Evolutionary conservation across 179 eudicot genomes (phyloP), one percentile per base, ranked within the genome.

Genomic region (Silene vulgaris): DNA sequence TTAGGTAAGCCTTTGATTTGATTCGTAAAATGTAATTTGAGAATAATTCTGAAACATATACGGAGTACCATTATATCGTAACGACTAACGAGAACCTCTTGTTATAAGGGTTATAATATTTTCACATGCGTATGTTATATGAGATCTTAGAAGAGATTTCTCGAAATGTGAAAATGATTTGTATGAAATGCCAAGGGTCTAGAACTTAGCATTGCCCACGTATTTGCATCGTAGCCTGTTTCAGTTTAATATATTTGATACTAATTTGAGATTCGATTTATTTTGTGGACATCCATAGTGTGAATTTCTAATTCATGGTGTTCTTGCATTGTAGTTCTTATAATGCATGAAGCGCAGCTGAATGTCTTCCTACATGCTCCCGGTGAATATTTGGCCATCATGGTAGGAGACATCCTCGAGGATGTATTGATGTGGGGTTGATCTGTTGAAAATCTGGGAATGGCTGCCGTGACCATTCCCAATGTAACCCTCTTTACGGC

Each of bases 281-380:
- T 37, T 35, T 67, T n/a, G 23, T n/a, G 3, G 40, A 5, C 40
- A 6, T 35, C 40, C 7, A 35, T 35, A 6, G 40, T 35, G 6
- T 35, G 40, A 35, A 35, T 35, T 35, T 35, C 20, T 2, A 9
- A 67, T 67, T 19, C 69, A 26, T 14, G 11, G 21, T 35, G 21
- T 35, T 37, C 5, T 67, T 17, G 71, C 8, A 16, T 26, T 66
- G 71, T 66, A 66, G 50, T 66, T 66, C 50, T 30, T 66, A 16
- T 19, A 66, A 66, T 20, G 52, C 71, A 35, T 66, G 48, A 35
- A 66, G 52, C 1, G 71, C n/a, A 21, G 50, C 43, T 5, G 29
- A 37, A 14, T 45, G 20, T 37, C 52, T 35, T 35, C 71, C 52
- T 35, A 17, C 71, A 67, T n/a, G 71, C 23, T 20, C 52, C 37